Evolutionary conservation across 1,284 basidiomycete genomes (phyloP).

Genomic region (Violaceomyces palustris): DNA sequence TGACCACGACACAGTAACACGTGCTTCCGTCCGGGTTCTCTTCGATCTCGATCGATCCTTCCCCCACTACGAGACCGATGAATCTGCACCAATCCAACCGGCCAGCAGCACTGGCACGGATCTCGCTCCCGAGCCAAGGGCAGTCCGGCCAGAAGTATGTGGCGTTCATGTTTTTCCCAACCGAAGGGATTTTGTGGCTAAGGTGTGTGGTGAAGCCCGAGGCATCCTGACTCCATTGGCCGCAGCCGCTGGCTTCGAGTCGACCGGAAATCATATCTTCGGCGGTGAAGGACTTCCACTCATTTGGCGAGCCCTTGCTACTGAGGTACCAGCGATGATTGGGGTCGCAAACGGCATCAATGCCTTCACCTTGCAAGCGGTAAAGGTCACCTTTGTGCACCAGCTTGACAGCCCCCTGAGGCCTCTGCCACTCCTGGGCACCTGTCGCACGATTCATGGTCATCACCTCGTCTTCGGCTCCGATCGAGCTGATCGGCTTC

Average conservation of each 20-base stretch:
- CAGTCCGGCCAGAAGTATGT: conserved; percentile 5
- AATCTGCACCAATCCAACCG: conserved; percentile 8
- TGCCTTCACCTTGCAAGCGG: conserved; percentile 1
- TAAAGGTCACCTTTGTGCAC: conserved; percentile 1
- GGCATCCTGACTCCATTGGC: too few species aligned
- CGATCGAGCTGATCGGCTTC: conserved; percentile 3
- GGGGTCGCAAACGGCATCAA: conserved; percentile 4
- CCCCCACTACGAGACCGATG: conserved; percentile 7
- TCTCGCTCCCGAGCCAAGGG: not conserved
- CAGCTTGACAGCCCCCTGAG: not conserved
- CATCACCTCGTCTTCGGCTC: conserved; percentile 13
- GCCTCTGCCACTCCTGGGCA: conserved; percentile 6
- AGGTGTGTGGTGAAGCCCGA: not conserved
- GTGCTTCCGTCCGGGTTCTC: not conserved
- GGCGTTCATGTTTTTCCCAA: conserved; percentile 5
- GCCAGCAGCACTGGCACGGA: too few species aligned
- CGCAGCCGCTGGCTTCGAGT: too few species aligned
- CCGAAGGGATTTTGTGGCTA: conserved; percentile 1
- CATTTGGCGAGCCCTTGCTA: not conserved
- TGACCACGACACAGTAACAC: not conserved
- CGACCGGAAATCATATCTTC: not conserved
- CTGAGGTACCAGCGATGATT: conserved; percentile 9
- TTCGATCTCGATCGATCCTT: not conserved
- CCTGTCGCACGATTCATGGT: conserved; percentile 2
- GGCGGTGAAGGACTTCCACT: not conserved